A percentile compares a stretch with the other conserved stretches of the same genome.
These are phyloP conservation scores for Leucoagaricus sp. DNA, from an alignment of 1,284 basidiomycete species.

Conservation along the genomic window DNA sequence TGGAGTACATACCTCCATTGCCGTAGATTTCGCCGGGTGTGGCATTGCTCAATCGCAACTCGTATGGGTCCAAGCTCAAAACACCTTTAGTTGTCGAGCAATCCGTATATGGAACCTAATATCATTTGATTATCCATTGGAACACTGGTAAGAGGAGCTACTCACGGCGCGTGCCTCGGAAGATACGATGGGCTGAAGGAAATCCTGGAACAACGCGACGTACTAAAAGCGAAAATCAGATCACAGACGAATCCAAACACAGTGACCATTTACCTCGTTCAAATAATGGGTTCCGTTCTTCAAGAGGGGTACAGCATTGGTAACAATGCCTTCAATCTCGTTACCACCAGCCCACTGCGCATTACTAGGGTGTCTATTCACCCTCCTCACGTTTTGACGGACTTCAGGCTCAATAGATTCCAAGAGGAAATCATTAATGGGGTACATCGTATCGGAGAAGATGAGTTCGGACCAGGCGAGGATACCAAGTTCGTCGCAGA, in stretches of 20 bases:
- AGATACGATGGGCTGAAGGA: constrained; percentile 49
- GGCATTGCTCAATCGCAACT: constrained; percentile 51
- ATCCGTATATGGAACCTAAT: constrained; percentile 59
- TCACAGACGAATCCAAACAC: neutral
- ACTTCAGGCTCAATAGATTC: constrained; percentile 57
- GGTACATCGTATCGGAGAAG: constrained; percentile 62
- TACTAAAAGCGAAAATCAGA: constrained; percentile 35
- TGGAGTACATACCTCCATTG: constrained; percentile 43
- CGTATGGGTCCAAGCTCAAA: constrained; percentile 56
- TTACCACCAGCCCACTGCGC: constrained; percentile 65
- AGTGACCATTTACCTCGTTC: constrained; percentile 41
- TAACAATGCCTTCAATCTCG: constrained; percentile 59
- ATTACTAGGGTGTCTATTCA: constrained; percentile 60
- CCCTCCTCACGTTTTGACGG: constrained; percentile 55
- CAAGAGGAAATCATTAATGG: constrained; percentile 54
- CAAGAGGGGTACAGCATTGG: constrained; percentile 36
- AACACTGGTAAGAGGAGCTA: constrained; percentile 9
- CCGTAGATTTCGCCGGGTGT: constrained; percentile 58
- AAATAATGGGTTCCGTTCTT: constrained; percentile 47
- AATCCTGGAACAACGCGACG: constrained; percentile 53
- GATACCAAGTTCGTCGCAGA: constrained; percentile 65
- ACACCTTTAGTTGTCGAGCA: constrained; percentile 64
- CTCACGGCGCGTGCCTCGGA: constrained; percentile 54
- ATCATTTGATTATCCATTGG: neutral
- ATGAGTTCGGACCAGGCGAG: constrained; percentile 68